phyloP scores from a whole-genome alignment of 1,139 yeast species.

The Geotrichum aggregatum region DNA sequence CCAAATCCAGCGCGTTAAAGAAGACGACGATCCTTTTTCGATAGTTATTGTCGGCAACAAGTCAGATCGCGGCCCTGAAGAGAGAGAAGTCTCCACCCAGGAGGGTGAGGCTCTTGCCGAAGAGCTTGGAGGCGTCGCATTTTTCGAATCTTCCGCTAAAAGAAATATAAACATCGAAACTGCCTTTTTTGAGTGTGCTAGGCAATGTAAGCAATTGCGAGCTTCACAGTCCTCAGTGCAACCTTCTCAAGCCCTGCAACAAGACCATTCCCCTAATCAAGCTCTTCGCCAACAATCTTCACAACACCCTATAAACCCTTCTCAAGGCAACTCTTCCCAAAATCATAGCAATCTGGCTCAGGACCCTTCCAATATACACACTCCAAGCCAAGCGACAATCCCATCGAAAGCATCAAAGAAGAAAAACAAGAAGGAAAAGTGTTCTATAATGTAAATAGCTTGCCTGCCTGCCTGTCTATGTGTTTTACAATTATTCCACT shows the following conservation, averaged over 20 bases:
- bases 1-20: constrained; percentile 81
- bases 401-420: constrained; percentile 9
- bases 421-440: constrained; percentile 18
- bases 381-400: background rate
- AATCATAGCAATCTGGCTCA: background rate
- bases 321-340: background rate
- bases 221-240: background rate
- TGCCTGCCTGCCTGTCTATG: background rate
- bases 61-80: constrained; percentile 59
- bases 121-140: constrained; percentile 82
- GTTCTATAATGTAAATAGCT: constrained; percentile 15
- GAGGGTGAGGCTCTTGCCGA: constrained; percentile 80
- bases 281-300: background rate
- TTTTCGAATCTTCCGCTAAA: constrained; percentile 89
- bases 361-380: background rate
- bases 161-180: constrained; percentile 85
- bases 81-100: constrained; percentile 69
- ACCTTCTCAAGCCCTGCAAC: background rate
- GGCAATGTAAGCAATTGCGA: constrained; percentile 51
- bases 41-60: constrained; percentile 88
- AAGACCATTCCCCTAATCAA: background rate
- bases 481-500: background rate
- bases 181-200: constrained; percentile 82
- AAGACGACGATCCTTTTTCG: constrained; percentile 53
- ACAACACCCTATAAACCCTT: background rate